Base-by-base conservation (phyloP, 371 early-diverging fungal species). In the Rhizopus arrhizus region DNA sequence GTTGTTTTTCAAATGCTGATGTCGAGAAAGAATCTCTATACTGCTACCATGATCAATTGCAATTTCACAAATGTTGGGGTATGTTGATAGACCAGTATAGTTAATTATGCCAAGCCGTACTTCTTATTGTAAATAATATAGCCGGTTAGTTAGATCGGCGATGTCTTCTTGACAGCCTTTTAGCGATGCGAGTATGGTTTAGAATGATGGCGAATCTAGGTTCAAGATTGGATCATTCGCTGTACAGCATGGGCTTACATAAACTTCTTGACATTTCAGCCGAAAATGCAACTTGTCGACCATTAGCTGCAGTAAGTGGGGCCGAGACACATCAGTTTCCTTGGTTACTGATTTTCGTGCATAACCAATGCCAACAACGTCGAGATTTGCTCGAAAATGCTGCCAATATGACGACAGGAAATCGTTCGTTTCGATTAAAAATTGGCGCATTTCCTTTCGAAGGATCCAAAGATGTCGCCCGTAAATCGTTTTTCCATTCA, bases 101-200 rank as follows among this genome's bases (percentile, higher is more conserved):
- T 57, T 48, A 57, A 57, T 57, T 57, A 57, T 57, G 35, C 45
- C 49, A 57, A 57, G 58, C 38, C 49, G 58, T 57, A 48, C 58
- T 48, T 46, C 36, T 57, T 57, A 48, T 48, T 57, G 46, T 22
- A 48, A 57, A 38, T 48, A 57, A 57, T 57, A 48, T 28, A 57
- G 49, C 22, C 58, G 36, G n/a, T 28, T 36, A 35, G 47, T 57
- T 32, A 57, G 58, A 57, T 48, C 49, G 49, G 58, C 38, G 49
- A 57, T 57, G 58, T 57, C 58, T 47, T 34, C 58, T 36, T 48
- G 47, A 48, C 49, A 57, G 46, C 49, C 58, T 48, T 57, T 57
- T 48, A 48, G 49, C 38, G 58, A 48, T 48, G 34, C 0, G 43
- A 46, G 56, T 33, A 56, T 56, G 34, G 34, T 56, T 56, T 0